Base-by-base conservation (phyloP, 148 eudicot species). In the Arctostaphylos glauca region DNA sequence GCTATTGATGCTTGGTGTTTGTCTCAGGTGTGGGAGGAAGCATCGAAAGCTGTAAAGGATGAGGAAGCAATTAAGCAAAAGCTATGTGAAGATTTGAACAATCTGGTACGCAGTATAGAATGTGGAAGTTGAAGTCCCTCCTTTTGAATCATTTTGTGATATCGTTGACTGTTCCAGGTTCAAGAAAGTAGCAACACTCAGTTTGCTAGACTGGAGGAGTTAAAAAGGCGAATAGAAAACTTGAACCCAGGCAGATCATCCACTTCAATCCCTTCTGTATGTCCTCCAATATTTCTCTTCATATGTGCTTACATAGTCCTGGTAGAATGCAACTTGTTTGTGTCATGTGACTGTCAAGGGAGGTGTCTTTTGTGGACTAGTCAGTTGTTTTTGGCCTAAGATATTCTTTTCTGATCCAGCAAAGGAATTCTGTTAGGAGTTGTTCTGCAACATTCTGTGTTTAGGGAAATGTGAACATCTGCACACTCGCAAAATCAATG, bases 41-140 rank as follows among this genome's bases (percentile, higher is more conserved):
- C 99, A 71, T 84, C 88, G 67, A 87, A 93, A 81, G 94, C 80
- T 81, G 93, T 96, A 19, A 87, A 88, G 87, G 97, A 96, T 77
- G 97, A 96, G 89, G 99, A 94, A 91, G 93, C 88, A 25, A 62
- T 91, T 9, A 96, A 96, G 88, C 97, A 94, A 90, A 88, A 88
- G 85, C 89, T 94, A 82, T 94, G 99, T 83, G 98, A 96, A 68
- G 98, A 96, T 90, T 91, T 96, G 84, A 96, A 90, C 79, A 87
- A 86, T 80, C 88, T 96, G 92, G 99, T 96, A 88, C 50, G 31
- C 41, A 52, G 54, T 50, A 68, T 3, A 23, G 4, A 68, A 54
- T 50, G n/a, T 80, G 64, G 41, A 38, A 47, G 13, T 78, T 86
- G 78, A 82, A 72, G 77, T 58, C 15, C 56, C 59, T 21, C 58